Base-by-base conservation (phyloP, 2,329 filamentous ascomycete genomes). In the Colletotrichum eremochloae region DNA sequence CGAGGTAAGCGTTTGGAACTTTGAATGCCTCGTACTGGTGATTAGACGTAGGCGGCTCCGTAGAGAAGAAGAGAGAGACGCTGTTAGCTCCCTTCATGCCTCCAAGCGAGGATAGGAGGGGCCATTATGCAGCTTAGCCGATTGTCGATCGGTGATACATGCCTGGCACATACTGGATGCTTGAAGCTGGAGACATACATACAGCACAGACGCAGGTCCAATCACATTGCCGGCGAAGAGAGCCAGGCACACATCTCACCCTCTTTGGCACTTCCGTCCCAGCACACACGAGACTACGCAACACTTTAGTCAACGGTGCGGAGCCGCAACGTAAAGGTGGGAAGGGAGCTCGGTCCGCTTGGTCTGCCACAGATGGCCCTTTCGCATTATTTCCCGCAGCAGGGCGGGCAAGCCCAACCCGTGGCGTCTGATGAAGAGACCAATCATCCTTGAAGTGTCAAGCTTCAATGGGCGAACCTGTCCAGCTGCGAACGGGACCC, bases 361-460 rank as follows among this genome's bases (percentile, higher is more conserved):
- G 63, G 69, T 44, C 38, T 50, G 44, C 42, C 46, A 60, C 38
- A 12, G 61, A 65, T 24, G 29, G 15, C 57, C 40, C 57, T 20
- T 58, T 63, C 61, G 46, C n/a, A 12, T 53, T 63, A 20, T 31
- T 40, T 15, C 29, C 46, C 33, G n/a, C n/a, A 18, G 46, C 15
- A 8, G 18, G 24, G 2, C 7, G 20, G 18, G n/a, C n/a, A 14
- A 33, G 36, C 6, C 50, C 36, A 44, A 14, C 5, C 42, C 53
- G 38, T 55, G 24, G 33, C 60, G 46, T 64, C 65, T 53, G 60
- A 72, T 64, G 46, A 46, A 64, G 18, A 69, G 55, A 44, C 66
- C 48, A 61, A 24, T 57, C 33, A 72, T 72, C 70, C 70, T 70
- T 64, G 66, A 62, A 42, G 40, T 72, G 60, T 62, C 70, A 65